Evolutionary conservation across 495 filamentous ascomycete species (phyloP).

Genomic region (Trichocladium antarcticum): DNA sequence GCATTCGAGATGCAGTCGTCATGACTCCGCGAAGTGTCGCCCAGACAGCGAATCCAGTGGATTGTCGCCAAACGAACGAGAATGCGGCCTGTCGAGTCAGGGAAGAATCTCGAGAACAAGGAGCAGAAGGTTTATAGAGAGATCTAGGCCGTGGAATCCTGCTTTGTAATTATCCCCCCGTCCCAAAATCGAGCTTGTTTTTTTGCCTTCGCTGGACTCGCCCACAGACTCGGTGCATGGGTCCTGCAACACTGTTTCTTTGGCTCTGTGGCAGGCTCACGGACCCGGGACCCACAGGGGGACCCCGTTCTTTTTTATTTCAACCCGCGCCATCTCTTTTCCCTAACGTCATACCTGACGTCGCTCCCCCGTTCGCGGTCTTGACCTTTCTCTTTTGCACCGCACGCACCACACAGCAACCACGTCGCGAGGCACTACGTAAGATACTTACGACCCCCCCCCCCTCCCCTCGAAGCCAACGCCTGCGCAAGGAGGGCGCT

Average conservation of each 20-base stretch:
- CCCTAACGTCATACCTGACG: conserved; percentile 35
- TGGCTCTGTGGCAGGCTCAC: conserved; percentile 3
- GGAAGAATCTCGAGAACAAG: too few species aligned
- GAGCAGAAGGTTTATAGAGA: too few species aligned
- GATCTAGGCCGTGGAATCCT: too few species aligned
- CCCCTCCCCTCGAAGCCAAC: conserved; percentile 8
- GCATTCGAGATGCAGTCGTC: too few species aligned
- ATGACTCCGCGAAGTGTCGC: too few species aligned
- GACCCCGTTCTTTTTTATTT: conserved; percentile 26
- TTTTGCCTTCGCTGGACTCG: background rate
- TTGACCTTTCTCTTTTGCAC: conserved; percentile 23
- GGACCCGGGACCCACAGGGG: conserved; percentile 1
- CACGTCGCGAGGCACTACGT: conserved; percentile 17
- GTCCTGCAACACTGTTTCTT: background rate
- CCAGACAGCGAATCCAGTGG: too few species aligned
- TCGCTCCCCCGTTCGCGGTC: conserved; percentile 23
- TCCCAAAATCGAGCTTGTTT: background rate
- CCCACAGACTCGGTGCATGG: too few species aligned
- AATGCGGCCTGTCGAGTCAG: too few species aligned
- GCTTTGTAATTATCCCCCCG: too few species aligned
- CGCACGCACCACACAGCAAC: conserved; percentile 7
- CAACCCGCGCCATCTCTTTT: conserved; percentile 28
- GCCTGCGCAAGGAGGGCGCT: conserved; percentile 12
- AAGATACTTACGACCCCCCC: conserved; percentile 15
- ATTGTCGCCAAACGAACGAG: too few species aligned